Evolutionary conservation across 441 rosid genomes (phyloP).

Genomic region (Gossypium gossypioides): DNA sequence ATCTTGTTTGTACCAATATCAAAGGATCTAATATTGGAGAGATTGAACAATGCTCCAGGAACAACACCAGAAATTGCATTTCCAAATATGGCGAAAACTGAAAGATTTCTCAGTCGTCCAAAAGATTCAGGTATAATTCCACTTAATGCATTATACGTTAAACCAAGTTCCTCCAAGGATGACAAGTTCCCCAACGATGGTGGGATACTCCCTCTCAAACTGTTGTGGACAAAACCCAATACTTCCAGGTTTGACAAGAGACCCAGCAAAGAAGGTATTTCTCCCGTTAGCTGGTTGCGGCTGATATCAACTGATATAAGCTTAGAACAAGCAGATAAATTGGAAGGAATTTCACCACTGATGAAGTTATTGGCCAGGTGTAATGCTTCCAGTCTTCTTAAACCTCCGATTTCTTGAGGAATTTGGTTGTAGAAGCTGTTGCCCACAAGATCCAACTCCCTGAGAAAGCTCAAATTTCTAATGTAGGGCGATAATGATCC

Average conservation of each 20-base stretch:
- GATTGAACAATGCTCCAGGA: conserved; percentile 12
- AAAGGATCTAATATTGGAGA: neutral
- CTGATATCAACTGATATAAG: neutral
- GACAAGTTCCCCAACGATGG: conserved; percentile 1
- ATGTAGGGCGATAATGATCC: neutral
- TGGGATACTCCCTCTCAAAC: conserved; percentile 12
- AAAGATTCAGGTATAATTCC: conserved; percentile 17
- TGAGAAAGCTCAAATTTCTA: conserved; percentile 18
- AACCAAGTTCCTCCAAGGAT: neutral
- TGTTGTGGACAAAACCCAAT: neutral
- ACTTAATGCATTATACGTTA: neutral
- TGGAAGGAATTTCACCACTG: neutral
- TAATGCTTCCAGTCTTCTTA: neutral
- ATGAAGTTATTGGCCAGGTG: neutral
- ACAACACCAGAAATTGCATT: neutral
- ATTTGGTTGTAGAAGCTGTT: conserved; percentile 6
- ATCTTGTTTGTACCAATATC: neutral
- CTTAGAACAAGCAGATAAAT: neutral
- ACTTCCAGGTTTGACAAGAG: neutral
- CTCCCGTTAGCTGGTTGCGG: neutral
- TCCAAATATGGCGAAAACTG: fast-evolving
- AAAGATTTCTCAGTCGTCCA: neutral
- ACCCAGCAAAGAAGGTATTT: conserved; percentile 6
- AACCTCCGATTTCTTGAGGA: neutral
- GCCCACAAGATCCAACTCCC: neutral